phyloP scores from a whole-genome alignment of 2,329 filamentous ascomycete species.

The Pleomassaria siparia region DNA sequence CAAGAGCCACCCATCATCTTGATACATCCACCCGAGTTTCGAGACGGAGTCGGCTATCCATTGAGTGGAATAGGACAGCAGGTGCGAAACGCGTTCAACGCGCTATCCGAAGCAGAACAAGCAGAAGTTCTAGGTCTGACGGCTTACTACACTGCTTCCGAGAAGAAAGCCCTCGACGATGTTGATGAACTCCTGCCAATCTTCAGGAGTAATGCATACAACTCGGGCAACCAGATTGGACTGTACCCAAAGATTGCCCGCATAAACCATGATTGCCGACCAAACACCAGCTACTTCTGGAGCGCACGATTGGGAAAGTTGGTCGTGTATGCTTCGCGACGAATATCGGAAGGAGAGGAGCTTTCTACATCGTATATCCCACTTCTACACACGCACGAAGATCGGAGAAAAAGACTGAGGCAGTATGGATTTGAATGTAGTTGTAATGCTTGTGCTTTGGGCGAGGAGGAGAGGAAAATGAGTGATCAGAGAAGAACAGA shows the following conservation, averaged over 20 bases:
- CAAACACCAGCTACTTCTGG: slow-evolving; percentile 43
- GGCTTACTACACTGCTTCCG: slow-evolving; percentile 21
- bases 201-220: slow-evolving; percentile 42
- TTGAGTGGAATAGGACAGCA: slow-evolving; percentile 23
- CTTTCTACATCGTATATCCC: slow-evolving; percentile 44
- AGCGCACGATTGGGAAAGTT: slow-evolving; percentile 29
- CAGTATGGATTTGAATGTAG: slow-evolving; percentile 41
- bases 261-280: slow-evolving; percentile 42
- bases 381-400: slow-evolving; percentile 29
- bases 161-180: slow-evolving; percentile 6
- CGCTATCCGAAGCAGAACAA: slow-evolving; percentile 20
- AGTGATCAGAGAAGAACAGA: slow-evolving; percentile 33
- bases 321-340: slow-evolving; percentile 40
- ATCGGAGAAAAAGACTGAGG: slow-evolving; percentile 34
- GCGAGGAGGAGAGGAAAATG: slow-evolving; percentile 10
- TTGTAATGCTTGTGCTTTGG: slow-evolving; percentile 42
- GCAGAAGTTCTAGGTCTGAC: slow-evolving; percentile 31
- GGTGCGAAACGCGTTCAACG: slow-evolving; percentile 26
- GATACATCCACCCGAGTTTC: slow-evolving; percentile 29
- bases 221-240: slow-evolving; percentile 31
- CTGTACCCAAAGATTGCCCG: slow-evolving; percentile 39
- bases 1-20: slow-evolving; percentile 43
- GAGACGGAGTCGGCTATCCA: slow-evolving; percentile 29
- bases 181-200: slow-evolving; percentile 31
- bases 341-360: slow-evolving; percentile 45